Evolutionary conservation across 805 yeast species (phyloP), one percentile per base, ranked within the genome.

Genomic region (Scheffersomyces coipomensis): DNA sequence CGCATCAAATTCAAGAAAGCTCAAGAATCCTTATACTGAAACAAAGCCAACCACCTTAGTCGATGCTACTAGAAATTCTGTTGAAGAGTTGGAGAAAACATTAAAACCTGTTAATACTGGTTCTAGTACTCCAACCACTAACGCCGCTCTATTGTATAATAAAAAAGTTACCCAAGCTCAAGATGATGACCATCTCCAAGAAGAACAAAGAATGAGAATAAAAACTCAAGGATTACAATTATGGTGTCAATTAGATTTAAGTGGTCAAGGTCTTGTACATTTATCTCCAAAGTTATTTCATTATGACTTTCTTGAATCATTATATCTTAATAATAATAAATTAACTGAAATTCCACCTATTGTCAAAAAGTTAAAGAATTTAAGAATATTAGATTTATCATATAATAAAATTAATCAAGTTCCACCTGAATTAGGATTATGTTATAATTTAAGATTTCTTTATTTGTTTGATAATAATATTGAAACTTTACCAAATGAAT

Each of bases 171-270:
- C 60, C 2, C 62, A 66, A 13, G 69, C 73, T 33, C 67, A 72
- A 43, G 86, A 81, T 47, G 87, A 83, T 52, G 72, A 67, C 34
- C 61, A 58, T 29, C 24, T 45, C 12, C 64, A 58, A 43, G 84
- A 81, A 55, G 82, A 78, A 52, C 81, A 81, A 57, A 67, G 85
- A 60, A 75, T 80, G 66, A 73, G 81, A 61, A 63, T 71, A 26
- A 73, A 73, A 45, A 75, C 79, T 19, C 71, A 73, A 55, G 80
- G 85, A 26, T 83, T 82, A 43, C 97, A 90, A 65, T 75, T 86
- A 56, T 93, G 99, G 99, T 85, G 95, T 38, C 91, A 90, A 5
- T 69, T 93, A 48, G 99, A 93, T 66, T 70, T 91, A 48, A 81
- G 95, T 47, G 97, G 97, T 43, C 95, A 93, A 62, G 87, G 91